Conservation (phyloP, 495 filamentous ascomycete species). For the Hypomontagnella submonticulosa region DNA sequence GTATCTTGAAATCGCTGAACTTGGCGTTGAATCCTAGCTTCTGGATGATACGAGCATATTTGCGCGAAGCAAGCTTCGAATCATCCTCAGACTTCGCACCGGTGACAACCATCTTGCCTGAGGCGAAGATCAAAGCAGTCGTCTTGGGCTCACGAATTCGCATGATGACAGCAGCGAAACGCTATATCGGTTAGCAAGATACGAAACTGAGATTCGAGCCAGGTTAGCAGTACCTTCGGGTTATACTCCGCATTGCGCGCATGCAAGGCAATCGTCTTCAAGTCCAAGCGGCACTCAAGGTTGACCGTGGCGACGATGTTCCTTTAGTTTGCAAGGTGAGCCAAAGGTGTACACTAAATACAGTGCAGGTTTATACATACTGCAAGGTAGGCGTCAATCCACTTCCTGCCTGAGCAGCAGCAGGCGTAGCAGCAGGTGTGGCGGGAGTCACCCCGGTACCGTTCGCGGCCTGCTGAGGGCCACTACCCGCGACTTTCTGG, state of each 20-base stretch:
- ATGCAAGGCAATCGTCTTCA: slow-evolving; percentile 99
- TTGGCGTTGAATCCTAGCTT: slow-evolving; percentile 99
- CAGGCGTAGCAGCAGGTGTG: slow-evolving; percentile 94
- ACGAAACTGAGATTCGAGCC: slow-evolving; percentile 43
- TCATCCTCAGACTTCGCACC: slow-evolving; percentile 99
- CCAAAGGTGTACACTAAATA: slow-evolving; percentile 51
- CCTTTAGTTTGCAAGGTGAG: slow-evolving; percentile 79
- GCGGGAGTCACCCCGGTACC: slow-evolving; percentile 93
- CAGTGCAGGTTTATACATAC: slow-evolving; percentile 74
- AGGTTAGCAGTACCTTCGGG: slow-evolving; percentile 76
- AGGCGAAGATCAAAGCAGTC: slow-evolving; percentile 96
- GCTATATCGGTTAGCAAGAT: slow-evolving; percentile 69
- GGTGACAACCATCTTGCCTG: slow-evolving; percentile 99
- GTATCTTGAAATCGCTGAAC: slow-evolving; percentile 99
- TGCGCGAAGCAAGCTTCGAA: slow-evolving; percentile 94
- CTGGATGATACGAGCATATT: slow-evolving; percentile 99
- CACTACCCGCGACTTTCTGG: slow-evolving; percentile 62
- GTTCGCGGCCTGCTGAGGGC: slow-evolving; percentile 66
- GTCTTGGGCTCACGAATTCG: slow-evolving; percentile 99
- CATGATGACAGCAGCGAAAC: slow-evolving; percentile 99
- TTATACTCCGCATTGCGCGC: slow-evolving; percentile 99
- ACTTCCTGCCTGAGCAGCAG: slow-evolving; percentile 78
- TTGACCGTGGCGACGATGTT: slow-evolving; percentile 99
- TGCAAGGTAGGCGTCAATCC: slow-evolving; percentile 98
- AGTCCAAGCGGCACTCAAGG: slow-evolving; percentile 95